Evolutionary conservation across 352 stramenopile genomes (phyloP), one percentile per base, ranked within the genome.

Genomic region (Globisporangium yorkense): DNA sequence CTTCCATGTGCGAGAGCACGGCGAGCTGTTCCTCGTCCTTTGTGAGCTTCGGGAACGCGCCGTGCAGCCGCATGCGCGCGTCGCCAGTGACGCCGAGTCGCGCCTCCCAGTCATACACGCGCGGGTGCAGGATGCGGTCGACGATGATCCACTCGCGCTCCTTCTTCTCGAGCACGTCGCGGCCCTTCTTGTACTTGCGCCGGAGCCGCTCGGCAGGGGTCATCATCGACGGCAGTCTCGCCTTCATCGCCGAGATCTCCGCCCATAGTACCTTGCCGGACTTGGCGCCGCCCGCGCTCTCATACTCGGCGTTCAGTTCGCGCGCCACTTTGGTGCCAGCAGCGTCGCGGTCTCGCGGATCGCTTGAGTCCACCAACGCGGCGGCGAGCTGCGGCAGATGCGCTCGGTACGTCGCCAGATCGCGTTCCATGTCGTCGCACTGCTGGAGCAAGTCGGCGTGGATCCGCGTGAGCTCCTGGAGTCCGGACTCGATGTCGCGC

Each of bases 171-270:
- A 93, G 57, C 21, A 66, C 56, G 5, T 87, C 75, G 12, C 59
- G 56, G 3, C 70, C 75, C 57, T 86, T 89, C 54, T 89, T 93
- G 77, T 93, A 93, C 48, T 93, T 93, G 9, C 83, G 77, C 3
- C 83, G 69, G 21, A 93, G 59, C 15, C 79, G 66, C 57, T 93
- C 78, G 0, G 80, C 78, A 0, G 80, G 75, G 10, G 80, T 89
- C 70, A 93, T 87, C 73, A 89, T 87, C 3, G 79, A 91, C 4
- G 80, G 80, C 9, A 93, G 54, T 54, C 84, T 87, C 12, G 79
- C 70, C 54, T 88, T 88, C 66, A 91, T 80, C 4, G 80, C 83
- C 3, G 80, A 84, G 7, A 93, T 40, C 41, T 91, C 83, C 0
- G 78, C 75, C 83, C 80, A 93, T 4, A 74, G 68, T 35, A 89